A percentile compares a stretch with the other conserved stretches of the same genome.
phyloP scores from a whole-genome alignment of 1,139 yeast genomes.

The Saccharomyces hybrid region DNA sequence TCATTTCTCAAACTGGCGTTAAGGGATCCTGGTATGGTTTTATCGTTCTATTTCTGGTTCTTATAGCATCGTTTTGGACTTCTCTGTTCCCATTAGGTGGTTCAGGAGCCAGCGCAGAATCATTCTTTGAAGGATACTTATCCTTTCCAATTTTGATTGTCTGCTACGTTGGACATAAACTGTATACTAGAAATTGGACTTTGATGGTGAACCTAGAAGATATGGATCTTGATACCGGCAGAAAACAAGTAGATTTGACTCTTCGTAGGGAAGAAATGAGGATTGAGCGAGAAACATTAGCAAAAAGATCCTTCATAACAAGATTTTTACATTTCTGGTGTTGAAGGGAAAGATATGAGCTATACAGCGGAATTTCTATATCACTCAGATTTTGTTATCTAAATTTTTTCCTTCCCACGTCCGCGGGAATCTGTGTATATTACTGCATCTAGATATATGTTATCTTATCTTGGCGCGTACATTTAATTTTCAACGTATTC shows the following conservation, averaged over 20 bases:
- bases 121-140: slow-evolving; percentile 55
- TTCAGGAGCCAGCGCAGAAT: slow-evolving; percentile 43
- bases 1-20: slow-evolving; percentile 46
- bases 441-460: neutral
- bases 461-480: neutral
- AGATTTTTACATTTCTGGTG: slow-evolving; percentile 53
- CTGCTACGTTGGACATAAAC: slow-evolving; percentile 50
- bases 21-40: slow-evolving; percentile 48
- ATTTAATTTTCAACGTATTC: neutral
- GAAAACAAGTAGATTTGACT: slow-evolving; percentile 60
- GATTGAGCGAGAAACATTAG: slow-evolving; percentile 48
- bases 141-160: slow-evolving; percentile 53
- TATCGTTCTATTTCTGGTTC: slow-evolving; percentile 41
- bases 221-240: slow-evolving; percentile 62
- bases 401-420: neutral
- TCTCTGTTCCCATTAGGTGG: slow-evolving; percentile 60
- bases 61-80: slow-evolving; percentile 59
- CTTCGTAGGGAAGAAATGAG: slow-evolving; percentile 57
- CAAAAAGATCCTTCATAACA: slow-evolving; percentile 44
- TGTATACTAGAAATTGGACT: slow-evolving; percentile 48
- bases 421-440: neutral
- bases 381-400: neutral
- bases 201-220: slow-evolving; percentile 41
- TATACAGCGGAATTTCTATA: neutral
- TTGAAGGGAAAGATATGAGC: slow-evolving; percentile 13